Percentiles rank a stretch among this genome's conserved stretches.
These are phyloP conservation scores for Myxozyma geophila DNA, from an alignment of 805 yeast species.

Conservation along the genomic window DNA sequence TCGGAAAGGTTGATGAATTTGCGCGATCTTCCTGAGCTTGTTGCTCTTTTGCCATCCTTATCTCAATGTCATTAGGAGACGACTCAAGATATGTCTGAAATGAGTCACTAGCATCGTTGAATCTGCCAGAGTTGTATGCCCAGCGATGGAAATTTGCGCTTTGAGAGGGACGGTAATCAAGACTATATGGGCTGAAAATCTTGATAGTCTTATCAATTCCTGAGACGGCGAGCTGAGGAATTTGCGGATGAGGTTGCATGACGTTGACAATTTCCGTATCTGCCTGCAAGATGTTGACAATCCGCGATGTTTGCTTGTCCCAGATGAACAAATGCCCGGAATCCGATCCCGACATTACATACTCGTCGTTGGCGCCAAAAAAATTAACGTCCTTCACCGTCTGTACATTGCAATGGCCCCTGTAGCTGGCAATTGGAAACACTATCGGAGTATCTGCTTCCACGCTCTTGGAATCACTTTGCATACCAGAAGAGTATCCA, in stretches of 20 bases:
- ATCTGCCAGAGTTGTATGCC: slow-evolving; percentile 1
- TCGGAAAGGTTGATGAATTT: not conserved
- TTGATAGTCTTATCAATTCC: slow-evolving; percentile 37
- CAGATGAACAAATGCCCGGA: slow-evolving; percentile 36
- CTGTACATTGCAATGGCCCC: slow-evolving; percentile 33
- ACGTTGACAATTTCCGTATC: slow-evolving; percentile 34
- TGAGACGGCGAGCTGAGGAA: slow-evolving; percentile 36
- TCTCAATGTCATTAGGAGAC: slow-evolving; percentile 2
- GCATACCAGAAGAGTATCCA: not conserved
- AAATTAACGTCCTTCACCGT: slow-evolving; percentile 37
- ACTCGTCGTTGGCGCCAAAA: slow-evolving; percentile 35
- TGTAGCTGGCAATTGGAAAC: slow-evolving; percentile 3
- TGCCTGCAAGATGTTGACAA: slow-evolving; percentile 31
- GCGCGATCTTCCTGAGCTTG: slow-evolving; percentile 4
- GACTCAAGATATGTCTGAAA: slow-evolving; percentile 3
- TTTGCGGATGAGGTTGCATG: slow-evolving; percentile 32
- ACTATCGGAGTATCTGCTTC: slow-evolving; percentile 15
- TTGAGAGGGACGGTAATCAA: slow-evolving; percentile 20
- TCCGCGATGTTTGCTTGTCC: slow-evolving; percentile 23
- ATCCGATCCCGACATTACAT: slow-evolving; percentile 38
- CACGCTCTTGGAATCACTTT: not conserved
- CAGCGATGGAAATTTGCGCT: not conserved
- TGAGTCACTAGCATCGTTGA: not conserved
- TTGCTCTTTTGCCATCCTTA: not conserved
- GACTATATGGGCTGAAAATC: slow-evolving; percentile 30